Evolutionary conservation across 2,329 filamentous ascomycete genomes (phyloP).

Genomic region (Didymella glomerata): DNA sequence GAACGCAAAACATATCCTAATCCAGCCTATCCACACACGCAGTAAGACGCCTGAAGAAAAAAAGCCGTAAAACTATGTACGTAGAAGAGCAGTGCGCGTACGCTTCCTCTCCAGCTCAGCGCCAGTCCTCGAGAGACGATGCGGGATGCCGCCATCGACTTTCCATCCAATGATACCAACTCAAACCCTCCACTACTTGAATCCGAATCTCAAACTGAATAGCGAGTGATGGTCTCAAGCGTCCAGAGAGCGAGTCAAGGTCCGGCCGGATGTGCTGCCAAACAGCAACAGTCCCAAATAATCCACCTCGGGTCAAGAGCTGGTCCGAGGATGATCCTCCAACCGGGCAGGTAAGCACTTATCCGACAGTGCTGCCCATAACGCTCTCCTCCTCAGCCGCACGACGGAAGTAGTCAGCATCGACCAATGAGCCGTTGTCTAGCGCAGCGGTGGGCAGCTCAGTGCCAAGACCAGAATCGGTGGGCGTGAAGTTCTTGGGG

Average conservation of each 20-base stretch:
- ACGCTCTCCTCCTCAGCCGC: slow-evolving; percentile 51
- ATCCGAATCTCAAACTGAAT: slow-evolving; percentile 14
- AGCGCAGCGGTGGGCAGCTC: slow-evolving; percentile 48
- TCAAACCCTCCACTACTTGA: slow-evolving; percentile 1
- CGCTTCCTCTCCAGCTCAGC: not conserved
- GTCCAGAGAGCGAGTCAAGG: slow-evolving; percentile 13
- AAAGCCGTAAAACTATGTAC: not conserved
- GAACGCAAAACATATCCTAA: not conserved
- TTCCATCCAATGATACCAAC: slow-evolving; percentile 5
- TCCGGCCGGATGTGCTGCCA: too few species aligned
- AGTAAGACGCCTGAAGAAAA: not conserved
- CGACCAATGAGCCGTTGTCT: slow-evolving; percentile 30
- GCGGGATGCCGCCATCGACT: not conserved
- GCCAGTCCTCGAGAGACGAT: not conserved
- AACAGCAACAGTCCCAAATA: too few species aligned
- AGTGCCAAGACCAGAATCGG: slow-evolving; percentile 51
- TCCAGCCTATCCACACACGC: not conserved
- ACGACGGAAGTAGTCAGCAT: slow-evolving; percentile 50
- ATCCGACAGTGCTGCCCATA: slow-evolving; percentile 49
- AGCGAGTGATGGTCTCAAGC: slow-evolving; percentile 6
- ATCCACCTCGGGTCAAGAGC: too few species aligned
- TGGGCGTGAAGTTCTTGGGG: slow-evolving; percentile 35
- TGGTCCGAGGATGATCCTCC: not conserved
- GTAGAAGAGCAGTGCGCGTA: not conserved
- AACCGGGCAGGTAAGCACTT: not conserved